Base-by-base conservation (phyloP, 1,284 basidiomycete genomes). In the Cutaneotrichosporon sp. region DNA sequence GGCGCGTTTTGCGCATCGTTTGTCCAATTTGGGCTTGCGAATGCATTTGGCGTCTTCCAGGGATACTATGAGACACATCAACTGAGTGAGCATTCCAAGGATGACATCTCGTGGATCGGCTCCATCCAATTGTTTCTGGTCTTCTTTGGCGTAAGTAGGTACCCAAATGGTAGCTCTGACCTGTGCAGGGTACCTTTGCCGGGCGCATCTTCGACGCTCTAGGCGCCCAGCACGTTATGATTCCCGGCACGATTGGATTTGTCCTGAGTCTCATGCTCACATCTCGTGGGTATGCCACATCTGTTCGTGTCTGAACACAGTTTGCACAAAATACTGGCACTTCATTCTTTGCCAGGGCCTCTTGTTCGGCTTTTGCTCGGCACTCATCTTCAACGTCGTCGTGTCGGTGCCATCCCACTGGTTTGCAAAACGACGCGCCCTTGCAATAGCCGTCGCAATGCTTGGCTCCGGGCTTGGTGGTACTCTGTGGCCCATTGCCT, bases 241-340 rank as follows among this genome's bases (percentile, higher is more conserved):
- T 70, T 2, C 77, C 77, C 14, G 80, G 79, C 44, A 64, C 68
- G 4, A 45, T 81, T 9, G 73, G 82, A n/a, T 65, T 84, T 7
- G 56, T 76, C 3, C 76, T 78, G 22, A 67, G 21, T 14, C 46
- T 56, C 8, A 47, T 56, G 40, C 20, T 56, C 36, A 55, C 54
- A 10, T 55, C 45, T 8, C 17, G 42, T 50, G 17, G 10, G 42
- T n/a, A n/a, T 43, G n/a, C 35, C 26, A 7, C 26, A 5, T 30
- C 26, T 5, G 5, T 10, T 5, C 26, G 26, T 30, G 26, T 30
- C 26, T 30, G 10, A 30, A 5, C 7, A 5, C 39, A 49, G 52
- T 84, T 65, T 83, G 82, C 59, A 80, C 70, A 20, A 51, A 78
- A 55, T 84, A 82, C 63, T 84, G 80, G 79, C 82, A 84, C n/a